phyloP scores from a whole-genome alignment of 768 basidiomycete genomes.

The Lactarius vividus region DNA sequence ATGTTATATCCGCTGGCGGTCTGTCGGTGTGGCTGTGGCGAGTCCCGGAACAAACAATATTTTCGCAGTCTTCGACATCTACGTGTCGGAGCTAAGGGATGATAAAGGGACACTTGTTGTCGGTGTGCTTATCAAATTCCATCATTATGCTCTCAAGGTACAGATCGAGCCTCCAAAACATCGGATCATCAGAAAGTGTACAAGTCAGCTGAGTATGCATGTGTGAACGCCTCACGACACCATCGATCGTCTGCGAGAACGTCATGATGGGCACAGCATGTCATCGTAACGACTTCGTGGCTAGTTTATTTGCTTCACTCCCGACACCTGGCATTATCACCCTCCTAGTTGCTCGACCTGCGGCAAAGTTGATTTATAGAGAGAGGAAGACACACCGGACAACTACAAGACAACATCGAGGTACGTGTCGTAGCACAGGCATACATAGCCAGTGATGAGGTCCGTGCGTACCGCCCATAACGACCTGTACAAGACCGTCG shows the following conservation, averaged over 20 bases:
- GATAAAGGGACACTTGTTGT: too few relatives aligned
- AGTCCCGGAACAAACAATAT: neutral
- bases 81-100: neutral
- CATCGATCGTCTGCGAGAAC: neutral
- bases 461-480: neutral
- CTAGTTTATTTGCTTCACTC: neutral
- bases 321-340: neutral
- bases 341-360: neutral
- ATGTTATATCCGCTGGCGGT: neutral
- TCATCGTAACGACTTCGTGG: neutral
- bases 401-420: neutral
- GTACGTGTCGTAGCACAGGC: neutral
- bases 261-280: neutral
- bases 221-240: neutral
- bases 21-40: neutral
- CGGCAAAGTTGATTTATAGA: neutral
- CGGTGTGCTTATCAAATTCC: neutral
- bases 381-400: neutral
- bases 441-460: neutral
- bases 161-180: neutral
- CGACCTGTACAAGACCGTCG: neutral
- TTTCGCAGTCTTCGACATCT: neutral
- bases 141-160: neutral
- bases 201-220: neutral
- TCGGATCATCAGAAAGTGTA: neutral